Percentiles rank a stretch among this genome's conserved stretches.
Evolutionary conservation across 176 grass and related monocot genomes (phyloP).

Genomic region (Zizania latifolia): DNA sequence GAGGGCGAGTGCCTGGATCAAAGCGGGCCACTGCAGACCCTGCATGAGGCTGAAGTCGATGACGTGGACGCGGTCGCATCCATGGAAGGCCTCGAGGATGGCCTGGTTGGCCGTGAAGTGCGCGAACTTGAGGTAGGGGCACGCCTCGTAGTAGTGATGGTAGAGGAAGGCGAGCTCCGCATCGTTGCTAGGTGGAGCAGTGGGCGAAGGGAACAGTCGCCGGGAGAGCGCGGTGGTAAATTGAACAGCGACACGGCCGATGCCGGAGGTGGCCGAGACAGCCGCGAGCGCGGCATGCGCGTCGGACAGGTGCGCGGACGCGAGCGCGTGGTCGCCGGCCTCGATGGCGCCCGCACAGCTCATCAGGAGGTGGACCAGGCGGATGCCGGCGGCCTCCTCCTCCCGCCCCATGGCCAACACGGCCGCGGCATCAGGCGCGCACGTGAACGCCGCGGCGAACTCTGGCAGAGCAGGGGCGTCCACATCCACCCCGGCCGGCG

Average conservation of each 20-base stretch:
- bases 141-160: conserved; percentile 92
- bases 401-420: conserved; percentile 40
- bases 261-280: conserved; percentile 50
- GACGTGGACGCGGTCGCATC: conserved; percentile 57
- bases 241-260: conserved; percentile 76
- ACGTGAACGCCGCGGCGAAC: neutral
- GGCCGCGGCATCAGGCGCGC: neutral
- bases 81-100: conserved; percentile 81
- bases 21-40: conserved; percentile 87
- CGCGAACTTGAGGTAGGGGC: conserved; percentile 96
- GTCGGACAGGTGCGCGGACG: conserved; percentile 39
- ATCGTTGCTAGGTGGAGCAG: neutral
- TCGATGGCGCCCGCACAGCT: conserved; percentile 84
- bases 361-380: conserved; percentile 78
- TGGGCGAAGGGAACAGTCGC: conserved; percentile 38
- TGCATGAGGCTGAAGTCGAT: conserved; percentile 96
- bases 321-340: conserved; percentile 32
- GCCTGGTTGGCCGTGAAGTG: conserved; percentile 98
- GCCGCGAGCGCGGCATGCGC: conserved; percentile 44
- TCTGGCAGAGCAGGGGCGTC: conserved; percentile 12
- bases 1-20: conserved; percentile 86
- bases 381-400: conserved; percentile 73
- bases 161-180: conserved; percentile 51
- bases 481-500: neutral
- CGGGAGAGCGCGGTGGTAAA: conserved; percentile 70